These are phyloP conservation scores for Phalaenopsis equestris DNA, from an alignment of 106 monocot species.

Conservation along the genomic window DNA sequence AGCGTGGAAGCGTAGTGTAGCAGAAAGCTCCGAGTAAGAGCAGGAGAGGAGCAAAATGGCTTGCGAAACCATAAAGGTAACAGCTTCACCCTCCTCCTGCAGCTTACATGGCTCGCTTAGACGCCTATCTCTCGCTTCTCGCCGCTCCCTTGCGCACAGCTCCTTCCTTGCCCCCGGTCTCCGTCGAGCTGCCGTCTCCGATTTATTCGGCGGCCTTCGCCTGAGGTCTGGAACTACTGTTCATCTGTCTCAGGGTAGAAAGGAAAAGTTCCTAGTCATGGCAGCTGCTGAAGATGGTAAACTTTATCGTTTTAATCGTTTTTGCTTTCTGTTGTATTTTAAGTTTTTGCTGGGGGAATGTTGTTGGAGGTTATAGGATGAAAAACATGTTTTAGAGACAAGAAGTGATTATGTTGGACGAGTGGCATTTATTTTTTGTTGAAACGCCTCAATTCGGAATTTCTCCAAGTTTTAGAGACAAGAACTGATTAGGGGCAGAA, in stretches of 20 bases:
- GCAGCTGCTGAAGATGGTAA: not conserved
- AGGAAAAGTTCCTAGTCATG: not conserved
- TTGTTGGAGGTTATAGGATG: not conserved
- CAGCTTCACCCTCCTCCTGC: not conserved
- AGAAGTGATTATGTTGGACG: not conserved
- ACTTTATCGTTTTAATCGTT: not conserved
- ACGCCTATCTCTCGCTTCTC: not conserved
- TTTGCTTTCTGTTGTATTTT: not conserved
- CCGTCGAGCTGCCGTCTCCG: not conserved
- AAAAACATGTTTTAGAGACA: not conserved
- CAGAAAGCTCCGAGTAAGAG: not conserved
- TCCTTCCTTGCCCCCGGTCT: not conserved
- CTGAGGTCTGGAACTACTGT: not conserved
- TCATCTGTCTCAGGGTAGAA: not conserved
- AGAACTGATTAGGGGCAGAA: not conserved
- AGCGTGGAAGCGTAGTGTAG: not conserved
- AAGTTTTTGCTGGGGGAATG: not conserved
- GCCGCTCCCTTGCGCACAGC: not conserved
- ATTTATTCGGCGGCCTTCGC: slow-evolving; percentile 1
- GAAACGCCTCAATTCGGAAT: not conserved
- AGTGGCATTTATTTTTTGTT: not conserved
- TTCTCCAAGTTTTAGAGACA: not conserved
- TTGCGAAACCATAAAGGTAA: slow-evolving; percentile 2
- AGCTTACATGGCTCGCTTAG: not conserved
- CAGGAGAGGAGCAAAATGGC: slow-evolving; percentile 1